A percentile compares a stretch with the other conserved stretches of the same genome.
Conservation (phyloP, 2,329 filamentous ascomycete genomes). For the Paramyrothecium roridum region DNA sequence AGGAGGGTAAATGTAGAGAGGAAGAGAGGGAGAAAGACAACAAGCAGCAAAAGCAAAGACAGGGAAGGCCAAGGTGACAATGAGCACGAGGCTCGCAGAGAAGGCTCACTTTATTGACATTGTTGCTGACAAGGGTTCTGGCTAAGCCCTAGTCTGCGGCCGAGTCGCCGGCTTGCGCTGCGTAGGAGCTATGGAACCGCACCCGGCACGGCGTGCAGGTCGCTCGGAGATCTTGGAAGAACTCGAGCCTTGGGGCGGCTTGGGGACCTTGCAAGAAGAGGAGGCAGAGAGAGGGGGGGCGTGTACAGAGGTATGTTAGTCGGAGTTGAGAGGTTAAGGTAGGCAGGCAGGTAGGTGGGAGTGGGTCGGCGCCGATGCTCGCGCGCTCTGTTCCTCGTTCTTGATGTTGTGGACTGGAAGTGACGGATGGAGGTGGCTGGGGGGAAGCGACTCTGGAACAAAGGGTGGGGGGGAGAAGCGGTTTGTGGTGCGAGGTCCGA, state of each 20-base stretch:
- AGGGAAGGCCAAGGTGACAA: constrained; percentile 4
- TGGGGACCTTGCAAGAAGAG: not conserved
- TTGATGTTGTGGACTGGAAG: too few species aligned
- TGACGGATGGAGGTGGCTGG: not conserved
- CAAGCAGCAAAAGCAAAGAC: constrained; percentile 12
- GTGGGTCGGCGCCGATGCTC: not conserved
- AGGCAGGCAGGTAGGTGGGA: not conserved
- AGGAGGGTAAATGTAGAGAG: constrained; percentile 10
- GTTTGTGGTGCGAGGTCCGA: not conserved
- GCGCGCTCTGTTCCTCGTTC: not conserved
- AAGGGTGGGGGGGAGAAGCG: not conserved
- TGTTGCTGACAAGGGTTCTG: constrained; percentile 31
- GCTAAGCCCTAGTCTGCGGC: constrained; percentile 25
- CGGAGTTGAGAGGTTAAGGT: not conserved
- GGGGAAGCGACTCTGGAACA: not conserved
- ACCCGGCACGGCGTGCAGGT: constrained; percentile 24
- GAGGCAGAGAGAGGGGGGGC: not conserved
- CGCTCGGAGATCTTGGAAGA: constrained; percentile 18
- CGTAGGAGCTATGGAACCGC: not conserved
- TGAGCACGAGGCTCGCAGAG: constrained; percentile 18
- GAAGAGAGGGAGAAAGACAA: constrained; percentile 12
- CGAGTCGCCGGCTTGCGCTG: constrained; percentile 11
- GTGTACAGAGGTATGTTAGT: not conserved
- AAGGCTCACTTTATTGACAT: constrained; percentile 56
- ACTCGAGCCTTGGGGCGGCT: not conserved